phyloP scores from a whole-genome alignment of 169 alveolate genomes.

The Plasmodium cynomolgi region DNA sequence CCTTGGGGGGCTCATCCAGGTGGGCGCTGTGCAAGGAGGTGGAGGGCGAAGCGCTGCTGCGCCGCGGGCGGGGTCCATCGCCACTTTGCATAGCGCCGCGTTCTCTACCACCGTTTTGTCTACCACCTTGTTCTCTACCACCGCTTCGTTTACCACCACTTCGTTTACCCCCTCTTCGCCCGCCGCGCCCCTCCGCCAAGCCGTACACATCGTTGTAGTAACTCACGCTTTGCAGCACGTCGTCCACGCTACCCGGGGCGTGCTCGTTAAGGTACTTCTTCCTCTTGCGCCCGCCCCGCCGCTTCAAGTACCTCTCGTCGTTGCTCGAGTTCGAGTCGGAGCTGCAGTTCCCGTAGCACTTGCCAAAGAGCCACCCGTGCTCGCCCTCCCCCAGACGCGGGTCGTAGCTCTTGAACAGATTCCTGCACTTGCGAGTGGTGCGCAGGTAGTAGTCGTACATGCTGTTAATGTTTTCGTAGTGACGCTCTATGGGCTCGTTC shows the following conservation, averaged over 20 bases:
- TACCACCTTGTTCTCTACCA: no score
- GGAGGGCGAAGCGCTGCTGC: no score
- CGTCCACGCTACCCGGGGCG: constrained; percentile 37
- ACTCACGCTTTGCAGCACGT: constrained; percentile 32
- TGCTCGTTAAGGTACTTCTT: background rate
- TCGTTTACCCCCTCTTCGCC: background rate
- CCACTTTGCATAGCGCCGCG: no score
- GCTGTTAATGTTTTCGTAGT: constrained; percentile 46
- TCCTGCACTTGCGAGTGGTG: constrained; percentile 17
- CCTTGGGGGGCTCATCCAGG: background rate
- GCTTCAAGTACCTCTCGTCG: constrained; percentile 39
- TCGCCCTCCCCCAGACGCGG: constrained; percentile 13
- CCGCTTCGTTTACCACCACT: background rate
- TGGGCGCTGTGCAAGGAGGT: no score
- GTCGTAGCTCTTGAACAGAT: constrained; percentile 58
- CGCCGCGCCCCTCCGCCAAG: background rate
- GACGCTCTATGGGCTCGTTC: constrained; percentile 29
- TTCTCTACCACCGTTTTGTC: background rate
- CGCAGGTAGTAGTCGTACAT: constrained; percentile 60
- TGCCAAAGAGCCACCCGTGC: background rate
- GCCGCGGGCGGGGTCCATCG: no score
- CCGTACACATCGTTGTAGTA: constrained; percentile 63
- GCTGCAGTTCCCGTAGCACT: constrained; percentile 50
- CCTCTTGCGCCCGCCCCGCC: background rate
- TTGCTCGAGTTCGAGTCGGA: constrained; percentile 64